Conservation (phyloP, 2,329 filamentous ascomycete genomes). For the Trichoderma koningii region DNA sequence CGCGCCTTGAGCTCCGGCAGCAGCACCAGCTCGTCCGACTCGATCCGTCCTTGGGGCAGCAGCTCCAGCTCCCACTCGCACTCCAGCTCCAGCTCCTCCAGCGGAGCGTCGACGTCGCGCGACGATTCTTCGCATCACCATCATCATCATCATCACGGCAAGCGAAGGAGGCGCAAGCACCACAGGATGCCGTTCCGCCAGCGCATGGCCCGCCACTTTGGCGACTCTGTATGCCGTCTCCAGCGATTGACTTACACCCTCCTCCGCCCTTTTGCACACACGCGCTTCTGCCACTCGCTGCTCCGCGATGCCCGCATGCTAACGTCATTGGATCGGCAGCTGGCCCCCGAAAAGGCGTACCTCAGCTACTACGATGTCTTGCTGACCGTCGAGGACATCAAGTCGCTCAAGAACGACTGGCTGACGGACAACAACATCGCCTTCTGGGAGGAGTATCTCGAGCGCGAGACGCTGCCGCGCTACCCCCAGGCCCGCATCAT, state of each 20-base stretch:
- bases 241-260: neutral
- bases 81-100: constrained; percentile 20
- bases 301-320: neutral
- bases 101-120: constrained; percentile 12
- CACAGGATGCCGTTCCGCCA: constrained; percentile 45
- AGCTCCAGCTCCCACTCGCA: neutral
- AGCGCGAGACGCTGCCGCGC: constrained; percentile 79
- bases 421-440: constrained; percentile 96
- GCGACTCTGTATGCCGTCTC: constrained; percentile 45
- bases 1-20: constrained; percentile 20
- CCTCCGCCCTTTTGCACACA: neutral
- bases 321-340: constrained; percentile 46
- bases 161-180: constrained; percentile 29
- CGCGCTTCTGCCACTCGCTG: neutral
- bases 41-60: constrained; percentile 17
- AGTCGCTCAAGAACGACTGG: constrained; percentile 89
- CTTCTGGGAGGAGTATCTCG: constrained; percentile 97
- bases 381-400: constrained; percentile 83
- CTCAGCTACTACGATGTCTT: constrained; percentile 48
- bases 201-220: constrained; percentile 51
- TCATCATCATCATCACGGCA: neutral
- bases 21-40: constrained; percentile 22
- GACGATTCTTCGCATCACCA: constrained; percentile 15
- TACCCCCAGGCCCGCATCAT: constrained; percentile 85
- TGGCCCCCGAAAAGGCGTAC: constrained; percentile 44